Evolutionary conservation across 139 green algal genomes (phyloP), one percentile per base, ranked within the genome.

Genomic region (Chlamydomonas asymmetrica): DNA sequence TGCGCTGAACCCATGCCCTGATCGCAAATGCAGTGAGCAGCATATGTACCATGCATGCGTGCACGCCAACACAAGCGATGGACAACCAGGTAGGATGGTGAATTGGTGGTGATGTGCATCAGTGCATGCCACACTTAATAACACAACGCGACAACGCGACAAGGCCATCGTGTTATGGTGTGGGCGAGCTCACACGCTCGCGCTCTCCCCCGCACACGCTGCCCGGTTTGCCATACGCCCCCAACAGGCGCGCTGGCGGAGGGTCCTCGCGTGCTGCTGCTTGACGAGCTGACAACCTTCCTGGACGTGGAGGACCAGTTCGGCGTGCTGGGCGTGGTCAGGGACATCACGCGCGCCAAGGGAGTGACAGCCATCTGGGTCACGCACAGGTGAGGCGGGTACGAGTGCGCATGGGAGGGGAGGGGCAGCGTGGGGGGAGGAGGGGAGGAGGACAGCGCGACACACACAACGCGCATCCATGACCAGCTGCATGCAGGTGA

Each of bases 281-380:
- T 99, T 66, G 97, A 99, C 79, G 97, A 99, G 88, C 87, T 99
- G 50, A 99, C 96, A 18, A 99, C 95, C 0, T 99, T 98, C 69
- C 81, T 99, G 40, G 96, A 99, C 73, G 87, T 85, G 10, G 90
- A 89, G 40, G 94, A 98, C 78, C 92, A 97, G 85, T 86, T 85
- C 52, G 85, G 85, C 0, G 93, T 98, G 63, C 75, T 98, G 71
- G 66, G 86, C 32, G 91, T 88, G 16, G 92, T 98, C 38, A 71
- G 80, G 0, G 62, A 48, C 25, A 82, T 93, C 5, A 76, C 76
- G 13, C 54, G n/a, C 39, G 64, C 40, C 5, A 35, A 35, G 16
- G 80, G 73, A 34, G 89, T 98, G 27, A 97, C 91, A 2, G 92
- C 87, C 31, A 78, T 98, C 35, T 98, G 96, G 96, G 95, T 98